phyloP scores from a whole-genome alignment of 2,329 filamentous ascomycete genomes.

The Thielaviopsis euricoi region DNA sequence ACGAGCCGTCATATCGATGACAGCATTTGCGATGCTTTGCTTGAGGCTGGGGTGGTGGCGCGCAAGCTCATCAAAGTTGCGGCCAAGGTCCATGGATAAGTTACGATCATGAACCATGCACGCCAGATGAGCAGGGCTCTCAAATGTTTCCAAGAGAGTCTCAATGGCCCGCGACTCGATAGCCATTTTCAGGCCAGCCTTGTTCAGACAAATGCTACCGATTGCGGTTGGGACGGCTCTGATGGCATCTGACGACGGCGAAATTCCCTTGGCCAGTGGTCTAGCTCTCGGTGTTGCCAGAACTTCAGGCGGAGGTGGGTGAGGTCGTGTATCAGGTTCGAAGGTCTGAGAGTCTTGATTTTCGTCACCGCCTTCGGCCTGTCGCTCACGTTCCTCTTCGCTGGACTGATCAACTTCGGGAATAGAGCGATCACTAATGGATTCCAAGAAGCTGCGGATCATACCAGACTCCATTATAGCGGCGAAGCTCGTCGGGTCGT shows the following conservation, averaged over 20 bases:
- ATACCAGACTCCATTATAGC: slow-evolving; percentile 90
- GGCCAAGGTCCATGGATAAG: slow-evolving; percentile 58
- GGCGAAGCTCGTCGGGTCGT: slow-evolving; percentile 92
- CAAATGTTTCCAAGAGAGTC: slow-evolving; percentile 89
- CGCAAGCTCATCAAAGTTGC: slow-evolving; percentile 82
- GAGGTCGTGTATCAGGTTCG: slow-evolving; percentile 22
- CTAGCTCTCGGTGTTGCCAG: slow-evolving; percentile 28
- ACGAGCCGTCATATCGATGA: slow-evolving; percentile 74
- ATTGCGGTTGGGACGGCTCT: slow-evolving; percentile 73
- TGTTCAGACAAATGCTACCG: slow-evolving; percentile 85
- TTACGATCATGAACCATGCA: slow-evolving; percentile 59
- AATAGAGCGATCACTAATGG: slow-evolving; percentile 46
- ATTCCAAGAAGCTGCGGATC: slow-evolving; percentile 69
- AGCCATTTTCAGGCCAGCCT: slow-evolving; percentile 73
- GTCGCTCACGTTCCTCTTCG: slow-evolving; percentile 14
- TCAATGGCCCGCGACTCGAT: slow-evolving; percentile 67
- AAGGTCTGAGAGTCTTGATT: slow-evolving; percentile 16
- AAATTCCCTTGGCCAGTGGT: slow-evolving; percentile 51
- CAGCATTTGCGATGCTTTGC: slow-evolving; percentile 63
- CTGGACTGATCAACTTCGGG: slow-evolving; percentile 16
- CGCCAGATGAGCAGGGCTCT: slow-evolving; percentile 76
- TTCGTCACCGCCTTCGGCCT: slow-evolving; percentile 16
- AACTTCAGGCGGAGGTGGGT: slow-evolving; percentile 35
- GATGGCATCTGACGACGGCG: slow-evolving; percentile 81
- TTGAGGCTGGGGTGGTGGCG: slow-evolving; percentile 82